Percentiles rank a stretch among this genome's conserved stretches.
Evolutionary conservation across 371 early-diverging fungal species (phyloP).

Genomic region (Haplosporangium sp.): DNA sequence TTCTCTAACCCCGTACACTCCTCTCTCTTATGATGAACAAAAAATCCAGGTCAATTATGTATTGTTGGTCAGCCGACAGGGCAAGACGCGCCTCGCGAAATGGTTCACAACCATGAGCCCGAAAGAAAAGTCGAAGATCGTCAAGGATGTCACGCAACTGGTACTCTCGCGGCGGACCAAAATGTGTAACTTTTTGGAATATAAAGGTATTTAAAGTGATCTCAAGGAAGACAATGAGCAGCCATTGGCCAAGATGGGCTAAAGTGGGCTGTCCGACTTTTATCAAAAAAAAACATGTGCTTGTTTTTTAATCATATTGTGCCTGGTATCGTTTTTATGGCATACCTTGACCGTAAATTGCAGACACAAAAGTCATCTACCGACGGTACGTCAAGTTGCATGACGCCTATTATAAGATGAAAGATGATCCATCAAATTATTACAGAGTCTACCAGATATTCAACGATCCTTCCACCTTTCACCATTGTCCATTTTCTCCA

Average conservation of each 20-base stretch:
- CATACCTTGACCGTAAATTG: background rate
- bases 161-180: constrained; percentile 91
- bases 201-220: constrained; percentile 74
- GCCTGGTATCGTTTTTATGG: background rate
- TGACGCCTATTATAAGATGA: background rate
- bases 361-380: constrained; percentile 95
- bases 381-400: constrained; percentile 65
- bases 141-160: constrained; percentile 93
- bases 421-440: background rate
- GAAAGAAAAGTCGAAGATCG: constrained; percentile 94
- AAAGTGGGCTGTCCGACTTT: no score
- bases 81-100: constrained; percentile 94
- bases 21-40: background rate
- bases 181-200: constrained; percentile 98
- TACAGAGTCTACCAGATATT: no score
- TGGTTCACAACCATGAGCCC: constrained; percentile 93
- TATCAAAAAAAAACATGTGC: background rate
- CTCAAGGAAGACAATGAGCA: background rate
- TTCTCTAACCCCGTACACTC: background rate
- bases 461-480: background rate
- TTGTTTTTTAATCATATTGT: background rate
- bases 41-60: constrained; percentile 73
- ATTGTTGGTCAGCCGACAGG: constrained; percentile 77
- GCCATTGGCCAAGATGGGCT: no score
- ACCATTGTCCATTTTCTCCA: no score